Base-by-base conservation (phyloP, 345 rosid species). In the Lumnitzera racemosa region DNA sequence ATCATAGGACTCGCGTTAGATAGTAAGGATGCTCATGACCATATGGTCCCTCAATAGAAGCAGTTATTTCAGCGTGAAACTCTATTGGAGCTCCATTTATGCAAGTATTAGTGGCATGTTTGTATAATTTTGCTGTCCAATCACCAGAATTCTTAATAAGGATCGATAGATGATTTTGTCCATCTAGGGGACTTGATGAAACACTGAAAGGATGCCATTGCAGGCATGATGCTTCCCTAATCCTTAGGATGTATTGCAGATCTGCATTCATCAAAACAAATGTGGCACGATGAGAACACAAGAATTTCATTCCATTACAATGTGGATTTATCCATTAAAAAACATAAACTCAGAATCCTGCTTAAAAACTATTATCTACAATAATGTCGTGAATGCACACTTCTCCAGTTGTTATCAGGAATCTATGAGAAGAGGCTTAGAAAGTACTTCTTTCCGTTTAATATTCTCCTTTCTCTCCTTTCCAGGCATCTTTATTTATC, bases 191-290 rank as follows among this genome's bases (percentile, higher is more conserved):
- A 65, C 98, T 89, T 15, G 96, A 89, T 46, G 98, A 87, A 55
- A 92, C 94, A 57, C 98, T 89, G 67, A 92, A 92, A 58, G 96
- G 96, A 76, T 92, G 96, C 96, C 98, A 92, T 54, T 92, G 96
- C 69, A 87, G 75, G 96, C 94, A 89, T 31, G 98, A 92, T 46
- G 89, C 31, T 70, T 84, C 90, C 65, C 83, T 76, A 49, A 92
- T 75, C 80, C 83, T 96, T 63, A 92, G 81, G 78, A 92, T 92
- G 73, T 92, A 92, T 17, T 70, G 63, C 68, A 92, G 67, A 80
- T 70, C 96, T 89, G 61, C 57, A 60, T 27, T 55, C 20, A n/a
- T 20, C 20, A 20, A 20, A 20, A 20, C 20, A 20, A 20, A 20
- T 20, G 20, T 20, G 20, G 20, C 20, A 20, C 25, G 46, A 3